These are phyloP conservation scores for Danielia oregonensis DNA, from an alignment of 805 yeast genomes.

Conservation along the genomic window DNA sequence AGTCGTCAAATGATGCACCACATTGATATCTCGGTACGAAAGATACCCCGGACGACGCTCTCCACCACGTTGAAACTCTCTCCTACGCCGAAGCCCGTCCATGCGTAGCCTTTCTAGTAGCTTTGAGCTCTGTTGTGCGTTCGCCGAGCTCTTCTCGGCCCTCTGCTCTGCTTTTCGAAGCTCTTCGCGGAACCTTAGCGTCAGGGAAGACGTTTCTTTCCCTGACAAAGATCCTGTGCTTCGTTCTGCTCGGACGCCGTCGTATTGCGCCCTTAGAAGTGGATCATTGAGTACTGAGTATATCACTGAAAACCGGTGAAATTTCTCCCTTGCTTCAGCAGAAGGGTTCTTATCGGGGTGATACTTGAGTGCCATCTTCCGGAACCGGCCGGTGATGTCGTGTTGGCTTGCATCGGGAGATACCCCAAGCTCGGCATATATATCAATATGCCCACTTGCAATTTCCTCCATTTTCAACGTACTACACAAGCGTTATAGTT, in stretches of 20 bases:
- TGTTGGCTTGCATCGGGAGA: slow-evolving; percentile 23
- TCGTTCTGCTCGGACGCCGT: slow-evolving; percentile 23
- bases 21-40: slow-evolving; percentile 14
- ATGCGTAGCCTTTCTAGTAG: slow-evolving; percentile 27
- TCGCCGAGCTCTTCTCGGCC: background rate
- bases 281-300: slow-evolving; percentile 30
- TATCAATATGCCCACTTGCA: slow-evolving; percentile 21
- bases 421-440: slow-evolving; percentile 43
- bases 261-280: slow-evolving; percentile 25
- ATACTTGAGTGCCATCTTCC: slow-evolving; percentile 31
- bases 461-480: slow-evolving; percentile 17
- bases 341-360: slow-evolving; percentile 41
- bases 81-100: slow-evolving; percentile 18
- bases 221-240: background rate
- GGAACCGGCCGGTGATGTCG: slow-evolving; percentile 28
- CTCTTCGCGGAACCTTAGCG: slow-evolving; percentile 27
- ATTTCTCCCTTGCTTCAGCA: slow-evolving; percentile 23
- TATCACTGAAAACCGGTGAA: slow-evolving; percentile 27
- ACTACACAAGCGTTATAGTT: too few relatives aligned
- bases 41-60: slow-evolving; percentile 10
- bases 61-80: slow-evolving; percentile 6
- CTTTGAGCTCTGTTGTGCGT: slow-evolving; percentile 3
- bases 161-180: slow-evolving; percentile 21
- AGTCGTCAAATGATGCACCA: background rate
- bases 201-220: background rate